Base-by-base conservation (phyloP, 257 asterid genomes). In the Cynanchum wilfordii region DNA sequence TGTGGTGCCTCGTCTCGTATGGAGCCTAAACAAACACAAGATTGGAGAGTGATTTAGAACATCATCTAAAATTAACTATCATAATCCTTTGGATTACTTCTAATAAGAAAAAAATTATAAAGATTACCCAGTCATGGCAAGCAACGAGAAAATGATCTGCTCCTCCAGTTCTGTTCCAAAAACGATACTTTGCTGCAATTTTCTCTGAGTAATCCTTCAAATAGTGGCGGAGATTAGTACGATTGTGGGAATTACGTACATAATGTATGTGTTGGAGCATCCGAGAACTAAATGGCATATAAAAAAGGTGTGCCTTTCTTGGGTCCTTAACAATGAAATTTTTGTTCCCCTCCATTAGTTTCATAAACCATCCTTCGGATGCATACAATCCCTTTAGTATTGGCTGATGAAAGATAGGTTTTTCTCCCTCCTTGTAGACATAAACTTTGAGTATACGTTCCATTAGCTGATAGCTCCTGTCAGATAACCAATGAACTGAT, bases 361-460 rank as follows among this genome's bases (percentile, higher is more conserved):
- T 92, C 94, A 92, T 92, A 78, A 92, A 92, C 98, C 98, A 92
- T 74, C 98, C 98, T 81, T 92, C 97, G 7, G 97, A 89, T 47
- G 98, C 97, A 79, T 92, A 92, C 42, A 92, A 55, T 71, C 97
- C 97, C 70, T 87, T 90, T 50, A 89, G 87, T 66, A 84, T 78
- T 16, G 97, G 98, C 75, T 85, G 91, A 82, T 92, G 98, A 82
- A 92, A 92, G 69, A 92, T 85, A 19, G 98, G 98, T 74, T 87
- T 92, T 70, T 79, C 87, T 33, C 98, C 98, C 38, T 92, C 98
- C 72, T 80, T 88, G 83, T 88, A 92, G 71, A 86, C 83, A 70
- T 92, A 89, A 78, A 90, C 73, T 77, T 85, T 92, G 71, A 92
- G 87, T 66, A 83, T 71, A 25, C 82, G 88, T 72, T 90, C 96